Evolutionary conservation across 1,284 basidiomycete species (phyloP), one percentile per base, ranked within the genome.

Genomic region (Melanopsichium pennsylvanicum): DNA sequence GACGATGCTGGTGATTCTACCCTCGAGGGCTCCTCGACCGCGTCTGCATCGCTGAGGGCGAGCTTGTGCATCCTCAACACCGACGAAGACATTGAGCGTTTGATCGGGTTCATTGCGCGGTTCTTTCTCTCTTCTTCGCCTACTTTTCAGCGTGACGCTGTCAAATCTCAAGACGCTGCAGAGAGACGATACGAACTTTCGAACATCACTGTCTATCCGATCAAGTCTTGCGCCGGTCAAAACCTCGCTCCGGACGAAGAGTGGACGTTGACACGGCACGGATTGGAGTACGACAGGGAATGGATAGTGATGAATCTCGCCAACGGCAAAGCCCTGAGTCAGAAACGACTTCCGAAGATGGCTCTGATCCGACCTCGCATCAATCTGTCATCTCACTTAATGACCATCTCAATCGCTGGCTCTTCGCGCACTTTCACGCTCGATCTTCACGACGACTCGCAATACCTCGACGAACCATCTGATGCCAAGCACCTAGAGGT

Each of bases 141-240:
- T 5, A 19, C 31, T 3, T 40, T 37, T 11, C 21, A 18, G 22
- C 13, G 22, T 15, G 9, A 12, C 27, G 9, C 13, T n/a, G 11
- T 9, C 4, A 29, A 18, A 4, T 1, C 27, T 7, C 16, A 37
- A 25, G 13, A 12, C 12, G 21, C 15, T 16, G 11, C 4, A 29
- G 16, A 46, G 38, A 45, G 21, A 31, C 34, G 22, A 15, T 59
- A 60, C 19, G 31, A 54, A 22, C 34, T 71, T 46, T 31, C 55
- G n/a, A 59, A 46, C 31, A 58, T 67, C 44, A 60, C 59, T 6
- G 38, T 74, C 9, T 74, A 69, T 32, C 72, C 72, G 35, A 67
- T 74, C 64, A 74, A 74, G 52, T 72, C 69, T 12, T 74, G 72
- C 23, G 49, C 69, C 2, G 68, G 64, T 11, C 72, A 74, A 29